These are phyloP conservation scores for Hygrocybe punicea DNA, from an alignment of 768 basidiomycete genomes.

Conservation along the genomic window DNA sequence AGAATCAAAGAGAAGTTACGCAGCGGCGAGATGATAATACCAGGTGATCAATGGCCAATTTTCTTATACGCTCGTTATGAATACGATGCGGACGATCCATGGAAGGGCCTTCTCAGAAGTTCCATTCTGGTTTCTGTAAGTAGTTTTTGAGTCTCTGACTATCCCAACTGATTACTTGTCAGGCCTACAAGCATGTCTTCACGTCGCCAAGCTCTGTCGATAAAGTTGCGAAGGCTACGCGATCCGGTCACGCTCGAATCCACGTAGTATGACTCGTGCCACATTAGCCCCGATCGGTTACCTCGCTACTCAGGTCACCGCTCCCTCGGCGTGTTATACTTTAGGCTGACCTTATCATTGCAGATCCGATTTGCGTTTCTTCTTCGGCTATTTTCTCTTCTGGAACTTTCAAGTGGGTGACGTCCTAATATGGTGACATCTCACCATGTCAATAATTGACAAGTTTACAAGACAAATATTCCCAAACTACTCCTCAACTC, in stretches of 20 bases:
- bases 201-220: background rate
- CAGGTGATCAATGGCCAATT: slow-evolving; percentile 4
- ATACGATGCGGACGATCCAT: background rate
- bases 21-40: background rate
- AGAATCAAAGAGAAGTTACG: background rate
- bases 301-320: slow-evolving; percentile 5
- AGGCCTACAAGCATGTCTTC: background rate
- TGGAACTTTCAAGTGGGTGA: slow-evolving; percentile 11
- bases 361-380: slow-evolving; percentile 10
- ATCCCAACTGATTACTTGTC: background rate
- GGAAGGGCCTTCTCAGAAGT: background rate
- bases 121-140: background rate
- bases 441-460: background rate
- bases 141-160: background rate
- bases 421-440: slow-evolving; percentile 7
- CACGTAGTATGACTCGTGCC: background rate
- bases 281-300: background rate
- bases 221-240: background rate
- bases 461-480: slow-evolving; percentile 8
- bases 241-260: background rate
- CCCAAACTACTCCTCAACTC: slow-evolving; percentile 3
- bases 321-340: background rate
- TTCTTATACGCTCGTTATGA: slow-evolving; percentile 1
- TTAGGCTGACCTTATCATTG: background rate
- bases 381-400: slow-evolving; percentile 13